These are phyloP conservation scores for Comarum palustre DNA, from an alignment of 306 rosid species.

Conservation along the genomic window DNA sequence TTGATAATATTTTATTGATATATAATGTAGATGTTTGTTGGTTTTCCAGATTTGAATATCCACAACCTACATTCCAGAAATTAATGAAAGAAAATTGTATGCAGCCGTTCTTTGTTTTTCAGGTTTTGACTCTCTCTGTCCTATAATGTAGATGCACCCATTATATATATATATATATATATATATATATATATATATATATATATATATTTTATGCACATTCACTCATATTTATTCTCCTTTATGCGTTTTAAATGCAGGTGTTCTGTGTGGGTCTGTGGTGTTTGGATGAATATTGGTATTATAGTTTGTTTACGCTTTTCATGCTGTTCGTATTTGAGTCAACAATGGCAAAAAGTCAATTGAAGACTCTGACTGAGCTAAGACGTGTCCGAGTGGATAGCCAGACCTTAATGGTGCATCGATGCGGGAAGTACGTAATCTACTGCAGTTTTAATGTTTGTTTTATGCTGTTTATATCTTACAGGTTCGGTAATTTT, in stretches of 20 bases:
- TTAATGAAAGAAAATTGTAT: constrained; percentile 93
- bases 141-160: too few relatives aligned
- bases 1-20: not conserved
- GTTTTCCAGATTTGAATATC: constrained; percentile 83
- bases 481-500: constrained; percentile 26
- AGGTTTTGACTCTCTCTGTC: constrained; percentile 49
- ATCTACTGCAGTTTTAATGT: constrained; percentile 16
- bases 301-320: constrained; percentile 94
- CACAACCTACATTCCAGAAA: constrained; percentile 95
- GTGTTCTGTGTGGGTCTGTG: constrained; percentile 99
- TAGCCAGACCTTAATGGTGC: constrained; percentile 85
- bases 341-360: constrained; percentile 98
- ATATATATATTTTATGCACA: not conserved
- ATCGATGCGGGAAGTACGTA: constrained; percentile 95
- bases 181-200: too few relatives aligned
- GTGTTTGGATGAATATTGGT: constrained; percentile 99
- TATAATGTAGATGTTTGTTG: constrained; percentile 28
- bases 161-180: not conserved
- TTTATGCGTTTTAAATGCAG: constrained; percentile 35
- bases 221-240: constrained; percentile 10
- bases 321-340: constrained; percentile 96
- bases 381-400: constrained; percentile 94
- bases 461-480: not conserved
- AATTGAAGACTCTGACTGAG: constrained; percentile 91
- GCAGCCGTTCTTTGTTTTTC: constrained; percentile 98